phyloP scores from a whole-genome alignment of 2,329 filamentous ascomycete genomes.

The Paramyrothecium sp. region DNA sequence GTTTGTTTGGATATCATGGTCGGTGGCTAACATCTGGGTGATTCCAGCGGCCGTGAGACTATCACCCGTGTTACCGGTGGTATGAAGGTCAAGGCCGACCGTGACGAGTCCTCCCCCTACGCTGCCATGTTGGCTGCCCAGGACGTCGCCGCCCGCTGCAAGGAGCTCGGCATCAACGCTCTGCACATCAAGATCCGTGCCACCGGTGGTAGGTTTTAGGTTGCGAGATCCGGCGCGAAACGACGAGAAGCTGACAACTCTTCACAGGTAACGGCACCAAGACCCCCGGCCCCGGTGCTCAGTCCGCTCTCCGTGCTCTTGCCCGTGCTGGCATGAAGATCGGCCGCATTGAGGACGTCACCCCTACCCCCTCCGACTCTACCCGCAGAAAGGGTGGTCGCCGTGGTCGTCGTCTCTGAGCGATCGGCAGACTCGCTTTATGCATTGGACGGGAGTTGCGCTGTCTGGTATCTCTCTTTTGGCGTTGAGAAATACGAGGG shows the following conservation, averaged over 20 bases:
- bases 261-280: conserved; percentile 91
- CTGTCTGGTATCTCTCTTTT: conserved; percentile 51
- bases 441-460: conserved; percentile 35
- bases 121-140: conserved; percentile 99
- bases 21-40: conserved; percentile 38
- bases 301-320: conserved; percentile 97
- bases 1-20: neutral
- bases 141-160: conserved; percentile 87
- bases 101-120: conserved; percentile 99
- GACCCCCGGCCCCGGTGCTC: conserved; percentile 98
- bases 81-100: conserved; percentile 99
- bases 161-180: conserved; percentile 75
- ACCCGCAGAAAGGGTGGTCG: conserved; percentile 99
- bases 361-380: conserved; percentile 97
- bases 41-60: conserved; percentile 96
- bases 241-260: conserved; percentile 6
- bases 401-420: conserved; percentile 99
- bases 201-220: conserved; percentile 75
- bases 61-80: conserved; percentile 99
- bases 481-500: conserved; percentile 70
- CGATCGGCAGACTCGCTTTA: conserved; percentile 20
- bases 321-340: conserved; percentile 99
- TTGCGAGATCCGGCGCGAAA: neutral
- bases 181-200: conserved; percentile 99
- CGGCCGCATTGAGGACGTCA: conserved; percentile 99